Percentiles rank a stretch among this genome's conserved stretches.
phyloP scores from a whole-genome alignment of 2,329 filamentous ascomycete genomes.

The Phialemoniopsis sp. region DNA sequence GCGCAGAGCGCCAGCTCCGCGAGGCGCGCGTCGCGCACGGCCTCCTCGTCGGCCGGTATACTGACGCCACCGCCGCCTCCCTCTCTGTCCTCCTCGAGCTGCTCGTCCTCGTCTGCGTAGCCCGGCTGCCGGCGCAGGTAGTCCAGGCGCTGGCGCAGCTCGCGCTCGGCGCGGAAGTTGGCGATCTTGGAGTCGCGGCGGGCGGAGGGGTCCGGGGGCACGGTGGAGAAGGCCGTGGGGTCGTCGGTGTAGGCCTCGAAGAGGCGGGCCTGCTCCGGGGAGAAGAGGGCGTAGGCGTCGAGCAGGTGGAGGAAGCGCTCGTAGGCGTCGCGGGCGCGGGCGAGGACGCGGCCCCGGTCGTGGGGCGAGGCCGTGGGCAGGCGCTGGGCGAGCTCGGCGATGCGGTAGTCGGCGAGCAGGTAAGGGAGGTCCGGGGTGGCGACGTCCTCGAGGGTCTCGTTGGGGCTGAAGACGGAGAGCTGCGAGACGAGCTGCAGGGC shows the following conservation, averaged over 20 bases:
- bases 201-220: slow-evolving; percentile 60
- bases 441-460: slow-evolving; percentile 85
- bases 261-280: slow-evolving; percentile 59
- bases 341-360: slow-evolving; percentile 61
- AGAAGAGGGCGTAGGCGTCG: slow-evolving; percentile 74
- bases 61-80: slow-evolving; percentile 30
- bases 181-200: slow-evolving; percentile 81
- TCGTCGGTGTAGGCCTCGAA: slow-evolving; percentile 71
- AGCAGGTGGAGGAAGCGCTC: slow-evolving; percentile 74
- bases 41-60: slow-evolving; percentile 67
- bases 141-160: slow-evolving; percentile 78
- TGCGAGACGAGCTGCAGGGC: slow-evolving; percentile 66
- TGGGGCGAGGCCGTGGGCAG: slow-evolving; percentile 46
- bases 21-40: slow-evolving; percentile 74
- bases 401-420: slow-evolving; percentile 70
- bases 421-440: slow-evolving; percentile 83
- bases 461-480: slow-evolving; percentile 82
- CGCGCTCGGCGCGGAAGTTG: slow-evolving; percentile 80
- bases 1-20: slow-evolving; percentile 69
- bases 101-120: slow-evolving; percentile 31
- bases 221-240: slow-evolving; percentile 68
- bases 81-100: slow-evolving; percentile 51
- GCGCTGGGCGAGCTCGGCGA: slow-evolving; percentile 76
- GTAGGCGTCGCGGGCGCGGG: slow-evolving; percentile 64
- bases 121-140: slow-evolving; percentile 42